Conservation (phyloP, 768 basidiomycete species). For the Tricholoma terreum region DNA sequence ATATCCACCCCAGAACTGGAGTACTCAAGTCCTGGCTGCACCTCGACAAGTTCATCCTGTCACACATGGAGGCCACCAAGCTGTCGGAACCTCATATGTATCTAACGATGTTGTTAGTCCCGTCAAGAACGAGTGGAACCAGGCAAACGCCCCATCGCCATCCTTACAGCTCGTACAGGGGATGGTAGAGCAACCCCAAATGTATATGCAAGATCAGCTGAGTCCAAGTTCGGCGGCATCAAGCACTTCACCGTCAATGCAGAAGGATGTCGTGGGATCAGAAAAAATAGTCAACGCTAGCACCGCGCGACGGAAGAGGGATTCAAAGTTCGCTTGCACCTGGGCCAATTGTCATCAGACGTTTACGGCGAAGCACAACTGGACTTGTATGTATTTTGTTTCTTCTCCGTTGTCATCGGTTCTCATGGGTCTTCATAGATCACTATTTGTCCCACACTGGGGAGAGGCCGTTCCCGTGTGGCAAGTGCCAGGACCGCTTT, state of each 20-base stretch:
- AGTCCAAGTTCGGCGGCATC: background rate
- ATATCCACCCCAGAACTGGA: background rate
- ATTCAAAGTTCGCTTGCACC: background rate
- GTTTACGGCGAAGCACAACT: constrained; percentile 2
- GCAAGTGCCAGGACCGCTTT: background rate
- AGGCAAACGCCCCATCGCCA: background rate
- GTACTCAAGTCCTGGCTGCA: background rate
- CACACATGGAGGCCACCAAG: background rate
- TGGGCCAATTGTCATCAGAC: background rate
- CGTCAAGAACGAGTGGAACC: background rate
- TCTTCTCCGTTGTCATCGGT: too few species aligned
- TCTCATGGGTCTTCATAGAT: background rate
- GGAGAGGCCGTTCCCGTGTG: background rate
- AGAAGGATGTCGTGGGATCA: background rate
- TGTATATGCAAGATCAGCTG: background rate
- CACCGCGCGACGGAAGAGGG: background rate
- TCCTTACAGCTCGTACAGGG: background rate
- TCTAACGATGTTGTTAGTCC: background rate
- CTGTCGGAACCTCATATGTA: background rate
- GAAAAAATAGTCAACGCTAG: background rate
- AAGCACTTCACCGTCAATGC: background rate
- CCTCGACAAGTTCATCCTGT: background rate
- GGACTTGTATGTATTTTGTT: background rate
- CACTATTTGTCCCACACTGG: background rate
- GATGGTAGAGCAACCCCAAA: background rate